A percentile compares a stretch with the other conserved stretches of the same genome.
These are phyloP conservation scores for Rhizophagus sp. DNA, from an alignment of 192 early-diverging fungal species.

Conservation along the genomic window DNA sequence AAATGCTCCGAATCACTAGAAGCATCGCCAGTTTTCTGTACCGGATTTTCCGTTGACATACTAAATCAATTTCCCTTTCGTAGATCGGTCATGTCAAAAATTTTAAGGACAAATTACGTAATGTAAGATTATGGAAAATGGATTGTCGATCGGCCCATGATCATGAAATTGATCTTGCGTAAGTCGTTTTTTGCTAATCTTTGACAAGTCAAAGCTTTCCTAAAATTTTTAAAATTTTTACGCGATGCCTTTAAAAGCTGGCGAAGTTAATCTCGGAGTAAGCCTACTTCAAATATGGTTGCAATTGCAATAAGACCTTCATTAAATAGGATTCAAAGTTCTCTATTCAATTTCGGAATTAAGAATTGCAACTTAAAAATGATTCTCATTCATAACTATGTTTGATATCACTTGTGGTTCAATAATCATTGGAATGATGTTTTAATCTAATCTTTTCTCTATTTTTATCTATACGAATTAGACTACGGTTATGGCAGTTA, in stretches of 20 bases:
- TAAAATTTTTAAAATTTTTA: background rate
- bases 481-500: slow-evolving; percentile 97
- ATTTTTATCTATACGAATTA: slow-evolving; percentile 35
- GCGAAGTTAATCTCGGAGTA: slow-evolving; percentile 95
- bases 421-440: background rate
- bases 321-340: background rate
- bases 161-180: no score
- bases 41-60: background rate
- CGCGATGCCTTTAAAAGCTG: slow-evolving; percentile 69
- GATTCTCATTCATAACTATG: no score
- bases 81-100: no score
- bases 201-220: background rate
- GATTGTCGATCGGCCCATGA: no score
- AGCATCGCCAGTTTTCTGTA: background rate
- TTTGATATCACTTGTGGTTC: background rate
- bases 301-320: background rate
- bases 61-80: background rate
- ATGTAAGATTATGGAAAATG: no score
- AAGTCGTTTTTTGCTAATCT: no score
- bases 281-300: slow-evolving; percentile 33
- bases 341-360: background rate
- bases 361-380: background rate
- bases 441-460: background rate
- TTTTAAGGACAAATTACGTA: no score
- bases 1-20: background rate